phyloP scores from a whole-genome alignment of 768 basidiomycete species.

The Pulveroboletus frians region DNA sequence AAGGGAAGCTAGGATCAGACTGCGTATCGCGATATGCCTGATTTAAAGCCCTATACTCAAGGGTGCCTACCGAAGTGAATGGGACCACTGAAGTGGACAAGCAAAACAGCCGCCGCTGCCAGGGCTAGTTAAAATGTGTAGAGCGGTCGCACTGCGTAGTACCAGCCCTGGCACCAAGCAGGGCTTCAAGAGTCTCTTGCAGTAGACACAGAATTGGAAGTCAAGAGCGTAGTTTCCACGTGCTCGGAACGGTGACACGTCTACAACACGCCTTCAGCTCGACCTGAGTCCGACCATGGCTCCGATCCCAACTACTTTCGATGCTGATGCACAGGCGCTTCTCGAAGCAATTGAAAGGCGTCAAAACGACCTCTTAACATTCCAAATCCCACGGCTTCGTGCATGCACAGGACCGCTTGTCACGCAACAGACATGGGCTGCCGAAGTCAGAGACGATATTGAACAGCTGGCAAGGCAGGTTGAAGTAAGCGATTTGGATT shows the following conservation, averaged over 20 bases:
- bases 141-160: neutral
- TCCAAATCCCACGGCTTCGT: slow-evolving; percentile 72
- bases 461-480: slow-evolving; percentile 56
- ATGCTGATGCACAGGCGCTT: slow-evolving; percentile 45
- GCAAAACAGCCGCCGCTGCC: too few relatives aligned
- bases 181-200: neutral
- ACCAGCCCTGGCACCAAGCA: too few relatives aligned
- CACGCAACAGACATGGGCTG: slow-evolving; percentile 66
- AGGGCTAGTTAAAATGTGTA: too few relatives aligned
- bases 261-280: neutral
- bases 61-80: too few relatives aligned
- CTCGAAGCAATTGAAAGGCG: slow-evolving; percentile 52
- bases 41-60: too few relatives aligned
- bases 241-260: neutral
- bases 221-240: neutral
- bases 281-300: slow-evolving; percentile 42
- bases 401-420: slow-evolving; percentile 64
- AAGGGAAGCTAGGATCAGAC: too few relatives aligned
- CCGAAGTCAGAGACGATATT: slow-evolving; percentile 74
- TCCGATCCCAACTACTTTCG: slow-evolving; percentile 52
- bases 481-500: slow-evolving; percentile 46
- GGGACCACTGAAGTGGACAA: too few relatives aligned
- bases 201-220: too few relatives aligned
- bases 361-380: slow-evolving; percentile 56
- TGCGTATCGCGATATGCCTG: too few relatives aligned